A percentile compares a stretch with the other conserved stretches of the same genome.
These are phyloP conservation scores for Ganoderma resinaceum DNA, from an alignment of 1,284 basidiomycete species.

Conservation along the genomic window DNA sequence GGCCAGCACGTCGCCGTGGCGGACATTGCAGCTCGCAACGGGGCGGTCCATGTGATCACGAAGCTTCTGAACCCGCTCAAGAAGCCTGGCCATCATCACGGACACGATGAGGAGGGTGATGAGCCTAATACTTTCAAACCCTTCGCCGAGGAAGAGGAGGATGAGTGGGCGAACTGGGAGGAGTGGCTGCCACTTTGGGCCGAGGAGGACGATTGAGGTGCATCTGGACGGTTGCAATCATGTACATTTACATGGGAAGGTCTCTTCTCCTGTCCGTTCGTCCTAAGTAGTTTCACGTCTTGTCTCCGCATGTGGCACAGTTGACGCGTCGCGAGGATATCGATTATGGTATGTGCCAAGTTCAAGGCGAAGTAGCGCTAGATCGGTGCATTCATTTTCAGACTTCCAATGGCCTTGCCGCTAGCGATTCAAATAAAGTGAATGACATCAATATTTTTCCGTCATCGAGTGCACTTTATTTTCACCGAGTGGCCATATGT, in stretches of 20 bases:
- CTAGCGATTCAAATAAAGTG: no score
- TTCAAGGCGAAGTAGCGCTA: neutral
- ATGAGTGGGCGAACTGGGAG: constrained; percentile 69
- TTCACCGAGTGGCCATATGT: neutral
- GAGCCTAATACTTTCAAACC: neutral
- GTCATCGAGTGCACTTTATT: no score
- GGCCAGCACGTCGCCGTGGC: constrained; percentile 51
- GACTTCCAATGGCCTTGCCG: no score
- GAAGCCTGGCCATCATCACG: constrained; percentile 19
- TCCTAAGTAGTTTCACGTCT: neutral
- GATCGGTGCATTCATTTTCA: no score
- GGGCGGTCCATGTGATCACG: constrained; percentile 64
- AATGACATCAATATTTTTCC: no score
- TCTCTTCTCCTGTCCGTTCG: neutral
- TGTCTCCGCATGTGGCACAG: neutral
- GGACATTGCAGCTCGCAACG: constrained; percentile 68
- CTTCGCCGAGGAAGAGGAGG: constrained; percentile 27
- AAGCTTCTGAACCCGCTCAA: constrained; percentile 53
- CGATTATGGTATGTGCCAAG: neutral
- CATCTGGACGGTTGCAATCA: neutral
- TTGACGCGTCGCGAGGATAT: neutral
- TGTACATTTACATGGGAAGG: neutral
- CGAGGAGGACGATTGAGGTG: constrained; percentile 28
- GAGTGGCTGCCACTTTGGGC: constrained; percentile 55
- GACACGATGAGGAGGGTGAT: neutral